A percentile compares a stretch with the other conserved stretches of the same genome.
Conservation (phyloP, 768 basidiomycete species). For the Goffeauzyma gilvescens region DNA sequence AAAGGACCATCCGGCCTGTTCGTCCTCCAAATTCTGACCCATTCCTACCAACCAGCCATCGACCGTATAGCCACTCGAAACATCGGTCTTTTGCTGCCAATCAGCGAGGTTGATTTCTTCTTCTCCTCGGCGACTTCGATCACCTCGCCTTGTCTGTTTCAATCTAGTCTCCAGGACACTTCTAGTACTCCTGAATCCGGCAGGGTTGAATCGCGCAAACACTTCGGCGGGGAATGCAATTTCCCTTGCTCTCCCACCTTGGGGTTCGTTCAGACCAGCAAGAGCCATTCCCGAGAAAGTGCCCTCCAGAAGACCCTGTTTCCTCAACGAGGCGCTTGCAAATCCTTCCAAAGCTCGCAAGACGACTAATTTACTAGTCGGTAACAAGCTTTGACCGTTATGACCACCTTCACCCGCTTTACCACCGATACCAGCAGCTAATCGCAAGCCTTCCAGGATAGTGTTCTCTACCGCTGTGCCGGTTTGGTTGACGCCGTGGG, state of each 20-base stretch:
- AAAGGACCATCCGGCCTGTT: slow-evolving; percentile 14
- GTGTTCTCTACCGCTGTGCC: slow-evolving; percentile 17
- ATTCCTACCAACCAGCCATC: slow-evolving; percentile 1
- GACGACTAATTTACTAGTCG: slow-evolving; percentile 20
- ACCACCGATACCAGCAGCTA: slow-evolving; percentile 26
- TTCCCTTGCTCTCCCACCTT: background rate
- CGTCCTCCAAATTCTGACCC: slow-evolving; percentile 2
- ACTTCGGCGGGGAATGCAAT: slow-evolving; percentile 5
- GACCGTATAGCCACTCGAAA: slow-evolving; percentile 1
- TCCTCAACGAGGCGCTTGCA: slow-evolving; percentile 7
- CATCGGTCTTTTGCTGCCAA: background rate
- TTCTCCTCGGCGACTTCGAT: slow-evolving; percentile 5
- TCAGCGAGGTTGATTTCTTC: slow-evolving; percentile 1
- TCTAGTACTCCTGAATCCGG: slow-evolving; percentile 3
- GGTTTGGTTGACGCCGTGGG: slow-evolving; percentile 13
- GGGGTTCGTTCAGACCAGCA: background rate
- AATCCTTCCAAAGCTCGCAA: slow-evolving; percentile 22
- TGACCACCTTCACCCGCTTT: slow-evolving; percentile 18
- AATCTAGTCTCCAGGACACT: slow-evolving; percentile 11
- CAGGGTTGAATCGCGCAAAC: slow-evolving; percentile 1
- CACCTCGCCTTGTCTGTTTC: background rate
- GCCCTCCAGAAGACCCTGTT: slow-evolving; percentile 4
- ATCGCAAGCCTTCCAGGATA: slow-evolving; percentile 26
- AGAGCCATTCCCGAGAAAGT: background rate
- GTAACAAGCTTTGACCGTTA: slow-evolving; percentile 14